Conservation (phyloP, 169 alveolate genomes). For the Sarcocystis neurona region DNA sequence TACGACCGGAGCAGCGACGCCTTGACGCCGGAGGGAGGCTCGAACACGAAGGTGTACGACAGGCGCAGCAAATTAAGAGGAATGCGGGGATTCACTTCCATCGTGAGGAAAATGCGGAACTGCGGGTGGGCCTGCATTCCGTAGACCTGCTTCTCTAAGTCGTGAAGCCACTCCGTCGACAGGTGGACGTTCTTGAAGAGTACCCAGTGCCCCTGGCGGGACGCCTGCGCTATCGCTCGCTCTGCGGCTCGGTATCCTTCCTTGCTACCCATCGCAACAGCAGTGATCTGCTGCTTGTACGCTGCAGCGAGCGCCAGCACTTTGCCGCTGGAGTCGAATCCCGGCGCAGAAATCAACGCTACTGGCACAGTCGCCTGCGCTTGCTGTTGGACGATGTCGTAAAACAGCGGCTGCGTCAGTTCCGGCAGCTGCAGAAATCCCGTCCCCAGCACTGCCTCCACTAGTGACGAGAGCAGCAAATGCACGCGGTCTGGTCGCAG, state of each 20-base stretch:
- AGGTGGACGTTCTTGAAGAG: slow-evolving; percentile 96
- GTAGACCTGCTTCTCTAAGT: slow-evolving; percentile 92
- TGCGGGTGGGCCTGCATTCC: slow-evolving; percentile 84
- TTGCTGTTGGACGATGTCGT: slow-evolving; percentile 86
- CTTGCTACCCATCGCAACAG: slow-evolving; percentile 97
- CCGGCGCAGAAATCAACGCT: slow-evolving; percentile 94
- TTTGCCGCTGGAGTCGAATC: slow-evolving; percentile 96
- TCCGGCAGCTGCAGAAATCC: slow-evolving; percentile 88
- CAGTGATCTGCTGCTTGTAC: slow-evolving; percentile 79
- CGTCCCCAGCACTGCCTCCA: slow-evolving; percentile 86
- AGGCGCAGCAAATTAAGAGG: slow-evolving; percentile 93
- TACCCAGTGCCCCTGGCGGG: slow-evolving; percentile 96
- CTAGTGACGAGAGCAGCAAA: slow-evolving; percentile 78
- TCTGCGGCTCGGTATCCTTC: slow-evolving; percentile 96
- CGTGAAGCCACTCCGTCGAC: slow-evolving; percentile 94
- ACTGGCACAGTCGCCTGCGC: slow-evolving; percentile 89
- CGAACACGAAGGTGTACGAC: slow-evolving; percentile 93
- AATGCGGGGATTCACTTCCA: slow-evolving; percentile 93
- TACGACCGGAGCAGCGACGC: slow-evolving; percentile 87
- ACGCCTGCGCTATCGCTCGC: slow-evolving; percentile 87
- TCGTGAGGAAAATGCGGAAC: slow-evolving; percentile 95
- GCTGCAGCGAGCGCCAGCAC: slow-evolving; percentile 84
- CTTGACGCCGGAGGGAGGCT: slow-evolving; percentile 96
- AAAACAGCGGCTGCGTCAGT: slow-evolving; percentile 80
- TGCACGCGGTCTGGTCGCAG: slow-evolving; percentile 95